These are phyloP conservation scores for Theobroma grandiflorum DNA, from an alignment of 441 rosid genomes.

Conservation along the genomic window DNA sequence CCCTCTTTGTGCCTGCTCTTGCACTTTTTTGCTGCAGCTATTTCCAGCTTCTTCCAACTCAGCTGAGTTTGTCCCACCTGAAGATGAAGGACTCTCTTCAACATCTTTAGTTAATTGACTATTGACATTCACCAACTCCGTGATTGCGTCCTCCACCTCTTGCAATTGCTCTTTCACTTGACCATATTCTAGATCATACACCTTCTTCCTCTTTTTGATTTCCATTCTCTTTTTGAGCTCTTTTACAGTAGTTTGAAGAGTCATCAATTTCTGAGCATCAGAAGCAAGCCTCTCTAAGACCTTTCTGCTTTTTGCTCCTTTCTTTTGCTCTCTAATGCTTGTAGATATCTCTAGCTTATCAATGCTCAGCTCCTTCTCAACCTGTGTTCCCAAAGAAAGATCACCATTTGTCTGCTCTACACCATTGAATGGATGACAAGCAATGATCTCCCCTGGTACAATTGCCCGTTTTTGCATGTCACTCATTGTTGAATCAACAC, in stretches of 20 bases:
- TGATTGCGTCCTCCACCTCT: constrained; percentile 70
- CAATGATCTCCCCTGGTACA: constrained; percentile 7
- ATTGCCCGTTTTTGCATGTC: constrained; percentile 38
- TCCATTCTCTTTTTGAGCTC: constrained; percentile 73
- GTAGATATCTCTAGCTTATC: constrained; percentile 55
- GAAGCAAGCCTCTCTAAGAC: constrained; percentile 76
- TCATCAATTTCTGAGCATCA: constrained; percentile 65
- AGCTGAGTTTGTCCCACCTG: constrained; percentile 28
- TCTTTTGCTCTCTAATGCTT: constrained; percentile 44
- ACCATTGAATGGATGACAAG: constrained; percentile 36
- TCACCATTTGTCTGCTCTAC: neutral
- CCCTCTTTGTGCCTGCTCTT: constrained; percentile 62
- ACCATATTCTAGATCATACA: constrained; percentile 55
- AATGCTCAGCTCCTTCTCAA: constrained; percentile 40
- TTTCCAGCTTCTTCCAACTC: constrained; percentile 46
- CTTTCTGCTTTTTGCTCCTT: constrained; percentile 54
- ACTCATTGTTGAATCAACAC: constrained; percentile 33
- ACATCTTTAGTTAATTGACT: constrained; percentile 58
- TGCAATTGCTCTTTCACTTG: constrained; percentile 63
- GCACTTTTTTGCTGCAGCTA: constrained; percentile 49
- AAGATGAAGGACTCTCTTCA: constrained; percentile 47
- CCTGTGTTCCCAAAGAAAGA: constrained; percentile 38
- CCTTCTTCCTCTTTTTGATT: constrained; percentile 57
- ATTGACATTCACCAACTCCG: constrained; percentile 59
- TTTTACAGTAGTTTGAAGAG: constrained; percentile 61